These are phyloP conservation scores for Earliella scabrosa DNA, from an alignment of 1,284 basidiomycete species.

Conservation along the genomic window DNA sequence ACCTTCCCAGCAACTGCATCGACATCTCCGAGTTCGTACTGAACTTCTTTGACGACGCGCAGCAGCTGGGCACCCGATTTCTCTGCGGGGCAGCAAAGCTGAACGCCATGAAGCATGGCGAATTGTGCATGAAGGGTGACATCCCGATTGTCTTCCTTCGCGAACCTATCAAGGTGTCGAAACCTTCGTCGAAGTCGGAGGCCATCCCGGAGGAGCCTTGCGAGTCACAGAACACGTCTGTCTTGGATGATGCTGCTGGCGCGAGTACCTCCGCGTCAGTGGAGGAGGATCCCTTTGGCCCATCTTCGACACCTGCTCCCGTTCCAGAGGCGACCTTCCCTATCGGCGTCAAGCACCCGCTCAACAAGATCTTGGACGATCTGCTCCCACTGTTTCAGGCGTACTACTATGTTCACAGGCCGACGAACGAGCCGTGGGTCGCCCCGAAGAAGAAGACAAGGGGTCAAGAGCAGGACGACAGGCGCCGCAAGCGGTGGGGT, in stretches of 20 bases:
- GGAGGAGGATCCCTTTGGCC: not conserved
- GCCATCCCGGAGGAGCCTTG: too few relatives aligned
- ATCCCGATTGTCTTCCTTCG: not conserved
- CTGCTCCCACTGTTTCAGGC: not conserved
- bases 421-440: not conserved
- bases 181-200: not conserved
- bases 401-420: not conserved
- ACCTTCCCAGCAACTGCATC: not conserved
- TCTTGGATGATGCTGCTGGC: too few relatives aligned
- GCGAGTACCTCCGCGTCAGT: not conserved
- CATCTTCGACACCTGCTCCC: not conserved
- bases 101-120: not conserved
- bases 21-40: not conserved
- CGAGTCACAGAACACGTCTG: too few relatives aligned
- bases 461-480: not conserved
- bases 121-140: not conserved
- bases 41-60: not conserved
- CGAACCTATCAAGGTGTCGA: too few relatives aligned
- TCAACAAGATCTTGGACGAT: not conserved
- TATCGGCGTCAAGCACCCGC: not conserved
- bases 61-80: not conserved
- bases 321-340: not conserved
- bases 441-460: not conserved
- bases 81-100: not conserved
- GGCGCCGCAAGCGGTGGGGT: not conserved